Evolutionary conservation across 1,139 yeast genomes (phyloP).

Genomic region (Pichia sp.): DNA sequence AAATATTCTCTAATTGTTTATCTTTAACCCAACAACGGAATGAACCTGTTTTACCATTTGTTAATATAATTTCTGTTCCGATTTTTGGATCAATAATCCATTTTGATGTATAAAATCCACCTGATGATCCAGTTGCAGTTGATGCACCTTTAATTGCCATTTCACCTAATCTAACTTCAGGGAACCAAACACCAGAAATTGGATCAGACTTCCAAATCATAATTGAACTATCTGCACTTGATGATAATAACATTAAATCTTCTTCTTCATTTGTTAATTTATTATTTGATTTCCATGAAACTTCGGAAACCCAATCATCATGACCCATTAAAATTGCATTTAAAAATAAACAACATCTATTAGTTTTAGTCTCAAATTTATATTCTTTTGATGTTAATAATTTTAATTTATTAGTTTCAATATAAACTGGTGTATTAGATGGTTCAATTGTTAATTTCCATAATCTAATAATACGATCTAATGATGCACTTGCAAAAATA

Average conservation of each 20-base stretch:
- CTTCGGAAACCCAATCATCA: slow-evolving; percentile 93
- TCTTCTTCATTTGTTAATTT: neutral
- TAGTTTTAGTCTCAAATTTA: slow-evolving; percentile 39
- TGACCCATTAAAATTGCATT: slow-evolving; percentile 97
- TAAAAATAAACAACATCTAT: slow-evolving; percentile 41
- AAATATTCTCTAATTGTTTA: slow-evolving; percentile 29
- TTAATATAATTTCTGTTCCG: slow-evolving; percentile 48
- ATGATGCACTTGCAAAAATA: slow-evolving; percentile 79
- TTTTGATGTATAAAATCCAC: slow-evolving; percentile 90
- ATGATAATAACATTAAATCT: slow-evolving; percentile 60
- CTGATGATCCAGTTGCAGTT: slow-evolving; percentile 96
- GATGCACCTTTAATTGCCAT: slow-evolving; percentile 93
- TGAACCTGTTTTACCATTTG: slow-evolving; percentile 90
- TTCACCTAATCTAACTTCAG: slow-evolving; percentile 79
- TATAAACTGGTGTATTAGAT: slow-evolving; percentile 41
- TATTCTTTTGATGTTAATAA: slow-evolving; percentile 63
- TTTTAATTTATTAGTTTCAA: slow-evolving; percentile 43
- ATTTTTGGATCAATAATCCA: slow-evolving; percentile 53
- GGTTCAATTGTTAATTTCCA: slow-evolving; percentile 70
- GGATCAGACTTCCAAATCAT: slow-evolving; percentile 95
- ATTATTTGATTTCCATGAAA: slow-evolving; percentile 60
- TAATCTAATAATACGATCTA: slow-evolving; percentile 80
- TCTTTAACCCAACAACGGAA: slow-evolving; percentile 64
- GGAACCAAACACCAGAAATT: slow-evolving; percentile 87
- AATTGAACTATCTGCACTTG: slow-evolving; percentile 89